Percentiles rank a stretch among this genome's conserved stretches.
Conservation (phyloP, 371 early-diverging fungal genomes). For the Lichtheimia corymbifera region DNA sequence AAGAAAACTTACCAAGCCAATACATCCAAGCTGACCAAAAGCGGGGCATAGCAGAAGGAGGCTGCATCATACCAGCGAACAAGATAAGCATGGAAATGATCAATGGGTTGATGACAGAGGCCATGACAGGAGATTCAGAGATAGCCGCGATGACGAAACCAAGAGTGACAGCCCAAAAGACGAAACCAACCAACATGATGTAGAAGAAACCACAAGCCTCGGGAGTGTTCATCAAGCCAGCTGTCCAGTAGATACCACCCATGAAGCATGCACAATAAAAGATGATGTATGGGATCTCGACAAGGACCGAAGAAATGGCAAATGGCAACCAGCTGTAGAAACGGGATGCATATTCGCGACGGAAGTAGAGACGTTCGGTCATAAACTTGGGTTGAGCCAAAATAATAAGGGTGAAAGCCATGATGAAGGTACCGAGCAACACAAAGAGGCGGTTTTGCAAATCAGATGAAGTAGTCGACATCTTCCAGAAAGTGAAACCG, state of each 20-base stretch:
- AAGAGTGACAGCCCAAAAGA: constrained; percentile 59
- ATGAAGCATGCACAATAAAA: constrained; percentile 50
- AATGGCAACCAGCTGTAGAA: constrained; percentile 69
- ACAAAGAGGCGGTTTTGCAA: constrained; percentile 68
- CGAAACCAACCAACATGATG: constrained; percentile 48
- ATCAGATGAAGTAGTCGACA: constrained; percentile 50
- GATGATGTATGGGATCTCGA: constrained; percentile 57
- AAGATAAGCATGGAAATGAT: constrained; percentile 69
- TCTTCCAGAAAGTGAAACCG: constrained; percentile 63
- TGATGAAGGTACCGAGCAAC: constrained; percentile 61
- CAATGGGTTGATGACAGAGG: constrained; percentile 68
- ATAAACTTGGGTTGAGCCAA: constrained; percentile 69
- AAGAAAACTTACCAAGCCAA: constrained; percentile 56
- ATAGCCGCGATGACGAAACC: constrained; percentile 63
- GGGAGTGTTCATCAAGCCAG: constrained; percentile 48
- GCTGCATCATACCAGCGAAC: constrained; percentile 76
- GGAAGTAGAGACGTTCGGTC: constrained; percentile 61
- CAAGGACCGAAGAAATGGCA: constrained; percentile 45
- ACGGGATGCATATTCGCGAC: constrained; percentile 65
- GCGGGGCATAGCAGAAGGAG: constrained; percentile 64
- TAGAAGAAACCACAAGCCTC: constrained; percentile 54
- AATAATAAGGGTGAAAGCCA: constrained; percentile 51
- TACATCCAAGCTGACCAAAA: constrained; percentile 85
- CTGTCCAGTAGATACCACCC: constrained; percentile 62
- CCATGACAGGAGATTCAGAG: constrained; percentile 1